Base-by-base conservation (phyloP, 2,329 filamentous ascomycete genomes). In the Cyphellophora europaea region DNA sequence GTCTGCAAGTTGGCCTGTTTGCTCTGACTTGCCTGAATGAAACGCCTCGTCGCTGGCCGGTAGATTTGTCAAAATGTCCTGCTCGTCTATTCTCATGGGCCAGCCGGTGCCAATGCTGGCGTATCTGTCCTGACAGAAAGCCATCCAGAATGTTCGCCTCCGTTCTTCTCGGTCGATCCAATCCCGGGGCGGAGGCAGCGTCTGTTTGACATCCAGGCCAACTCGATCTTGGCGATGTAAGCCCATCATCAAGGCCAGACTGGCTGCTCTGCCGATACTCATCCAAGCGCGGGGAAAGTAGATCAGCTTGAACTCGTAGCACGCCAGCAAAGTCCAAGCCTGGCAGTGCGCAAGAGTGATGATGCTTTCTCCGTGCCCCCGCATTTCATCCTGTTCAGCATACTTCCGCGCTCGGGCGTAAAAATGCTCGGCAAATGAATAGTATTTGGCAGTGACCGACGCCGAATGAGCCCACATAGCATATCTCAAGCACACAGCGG, bases 281-380 rank as follows among this genome's bases (percentile, higher is more conserved):
- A 94, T 77, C 91, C 91, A 96, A 1, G 91, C 91, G 46, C 91
- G 71, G 1, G 91, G 89, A 49, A 96, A 96, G 57, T 87, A 93
- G 84, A 96, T 94, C 72, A 84, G 82, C 62, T 89, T 94, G 67
- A 95, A 96, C 57, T 98, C 91, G 51, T 93, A 95, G 1, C 74
- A 77, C 5, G 79, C 75, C 31, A 93, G 69, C 13, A 96, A 65
- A 16, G 78, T 67, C 71, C 93, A 93, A 1, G 84, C 77, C 56
- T 98, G 91, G 33, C 81, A 83, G 57, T 94, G 85, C 11, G 81
- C 79, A 18, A 95, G 68, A 2, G 82, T 89, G 47, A 95, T 82
- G 55, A 93, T 82, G 46, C 79, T 72, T 57, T 96, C 89, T 35
- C 91, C 91, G 47, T 89, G 87, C 3, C 89, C 88, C 55, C 84